Evolutionary conservation across 495 filamentous ascomycete genomes (phyloP).

Genomic region (Penicillium alfredii): DNA sequence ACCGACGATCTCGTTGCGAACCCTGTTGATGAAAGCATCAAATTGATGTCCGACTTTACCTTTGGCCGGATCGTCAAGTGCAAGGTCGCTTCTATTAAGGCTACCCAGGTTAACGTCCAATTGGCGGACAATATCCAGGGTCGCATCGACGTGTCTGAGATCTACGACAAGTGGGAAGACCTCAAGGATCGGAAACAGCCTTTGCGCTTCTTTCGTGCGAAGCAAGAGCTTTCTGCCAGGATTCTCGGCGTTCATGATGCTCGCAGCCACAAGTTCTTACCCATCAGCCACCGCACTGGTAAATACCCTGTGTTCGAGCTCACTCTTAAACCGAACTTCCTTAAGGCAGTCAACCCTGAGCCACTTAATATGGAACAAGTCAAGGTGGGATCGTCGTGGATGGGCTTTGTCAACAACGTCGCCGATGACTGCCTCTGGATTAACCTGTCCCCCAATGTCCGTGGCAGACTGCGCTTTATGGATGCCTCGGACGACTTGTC

Average conservation of each 20-base stretch:
- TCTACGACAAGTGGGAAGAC: slow-evolving; percentile 82
- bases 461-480: slow-evolving; percentile 71
- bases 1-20: slow-evolving; percentile 48
- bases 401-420: slow-evolving; percentile 87
- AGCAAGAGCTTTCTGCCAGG: slow-evolving; percentile 64
- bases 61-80: slow-evolving; percentile 76
- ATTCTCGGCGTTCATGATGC: slow-evolving; percentile 87
- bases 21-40: slow-evolving; percentile 61
- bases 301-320: slow-evolving; percentile 81
- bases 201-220: slow-evolving; percentile 61
- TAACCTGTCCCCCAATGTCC: slow-evolving; percentile 83
- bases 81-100: slow-evolving; percentile 70
- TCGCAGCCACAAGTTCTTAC: slow-evolving; percentile 82
- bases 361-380: slow-evolving; percentile 69
- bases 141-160: slow-evolving; percentile 80
- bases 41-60: slow-evolving; percentile 59
- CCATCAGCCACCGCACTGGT: slow-evolving; percentile 75
- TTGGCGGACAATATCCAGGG: slow-evolving; percentile 87
- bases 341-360: slow-evolving; percentile 48
- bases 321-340: slow-evolving; percentile 69
- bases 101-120: slow-evolving; percentile 85
- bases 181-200: slow-evolving; percentile 78
- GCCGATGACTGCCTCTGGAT: slow-evolving; percentile 75
- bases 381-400: slow-evolving; percentile 57
- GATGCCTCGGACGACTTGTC: slow-evolving; percentile 84